Percentiles rank a stretch among this genome's conserved stretches.
These are phyloP conservation scores for Farysia itapuensis DNA, from an alignment of 1,284 basidiomycete genomes.

Conservation along the genomic window DNA sequence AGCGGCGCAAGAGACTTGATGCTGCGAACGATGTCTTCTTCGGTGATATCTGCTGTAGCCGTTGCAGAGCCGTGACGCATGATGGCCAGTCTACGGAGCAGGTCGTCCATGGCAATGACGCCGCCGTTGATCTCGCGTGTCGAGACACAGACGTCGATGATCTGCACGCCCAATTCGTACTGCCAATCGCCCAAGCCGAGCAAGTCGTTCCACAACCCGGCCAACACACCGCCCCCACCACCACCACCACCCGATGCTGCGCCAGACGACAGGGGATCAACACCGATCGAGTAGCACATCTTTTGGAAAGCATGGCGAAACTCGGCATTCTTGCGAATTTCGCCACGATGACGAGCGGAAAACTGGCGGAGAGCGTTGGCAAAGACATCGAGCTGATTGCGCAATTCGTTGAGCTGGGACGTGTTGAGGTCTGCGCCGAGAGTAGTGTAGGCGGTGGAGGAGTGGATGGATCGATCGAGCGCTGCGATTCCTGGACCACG, in stretches of 20 bases:
- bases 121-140: constrained; percentile 87
- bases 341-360: constrained; percentile 77
- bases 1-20: constrained; percentile 86
- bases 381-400: constrained; percentile 80
- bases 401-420: constrained; percentile 75
- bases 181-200: constrained; percentile 88
- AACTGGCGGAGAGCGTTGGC: constrained; percentile 78
- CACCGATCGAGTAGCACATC: constrained; percentile 92
- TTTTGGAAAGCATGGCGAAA: constrained; percentile 91
- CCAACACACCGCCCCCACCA: constrained; percentile 64
- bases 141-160: constrained; percentile 91
- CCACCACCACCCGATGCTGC: neutral
- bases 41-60: constrained; percentile 63
- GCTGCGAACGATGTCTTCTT: constrained; percentile 80
- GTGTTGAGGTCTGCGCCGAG: constrained; percentile 78
- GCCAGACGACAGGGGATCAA: constrained; percentile 76
- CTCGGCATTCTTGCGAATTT: constrained; percentile 79
- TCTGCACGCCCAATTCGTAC: constrained; percentile 91
- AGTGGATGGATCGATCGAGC: constrained; percentile 62
- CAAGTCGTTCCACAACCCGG: constrained; percentile 80
- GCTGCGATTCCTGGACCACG: constrained; percentile 64
- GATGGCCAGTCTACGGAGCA: constrained; percentile 75
- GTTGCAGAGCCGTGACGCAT: constrained; percentile 67
- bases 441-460: constrained; percentile 68
- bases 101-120: constrained; percentile 82